Evolutionary conservation across 78 protist genomes (phyloP).

Genomic region (Emiliania huxleyi): DNA sequence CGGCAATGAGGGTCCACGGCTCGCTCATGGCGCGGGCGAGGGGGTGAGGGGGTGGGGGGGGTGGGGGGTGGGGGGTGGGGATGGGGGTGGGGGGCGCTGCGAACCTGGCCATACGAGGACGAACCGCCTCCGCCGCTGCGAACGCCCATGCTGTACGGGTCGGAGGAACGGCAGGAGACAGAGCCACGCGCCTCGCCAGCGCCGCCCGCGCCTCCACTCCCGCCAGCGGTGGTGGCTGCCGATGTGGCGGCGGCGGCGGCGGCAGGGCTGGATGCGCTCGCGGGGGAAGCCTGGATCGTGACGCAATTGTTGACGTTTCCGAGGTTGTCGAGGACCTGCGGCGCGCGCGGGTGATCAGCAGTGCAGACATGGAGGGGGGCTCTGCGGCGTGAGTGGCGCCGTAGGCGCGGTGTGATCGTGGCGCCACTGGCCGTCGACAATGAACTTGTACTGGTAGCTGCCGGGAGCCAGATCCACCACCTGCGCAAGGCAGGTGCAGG

Average conservation of each 20-base stretch:
- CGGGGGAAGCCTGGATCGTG: not conserved
- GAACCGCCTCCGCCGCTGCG: not conserved
- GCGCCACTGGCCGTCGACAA: slow-evolving; percentile 47
- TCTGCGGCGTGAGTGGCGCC: too few species aligned
- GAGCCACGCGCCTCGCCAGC: too few species aligned
- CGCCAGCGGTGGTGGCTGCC: not conserved
- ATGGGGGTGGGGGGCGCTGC: too few species aligned
- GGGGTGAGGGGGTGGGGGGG: too few species aligned
- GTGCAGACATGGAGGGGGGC: too few species aligned
- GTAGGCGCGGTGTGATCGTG: slow-evolving; percentile 25
- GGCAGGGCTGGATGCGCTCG: not conserved
- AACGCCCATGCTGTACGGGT: not conserved
- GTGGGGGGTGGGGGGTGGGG: too few species aligned
- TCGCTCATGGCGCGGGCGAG: too few species aligned
- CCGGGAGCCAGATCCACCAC: not conserved
- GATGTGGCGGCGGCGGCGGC: not conserved
- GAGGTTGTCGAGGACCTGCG: slow-evolving; percentile 18
- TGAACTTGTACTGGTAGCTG: slow-evolving; percentile 33
- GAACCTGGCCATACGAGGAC: not conserved
- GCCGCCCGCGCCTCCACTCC: not conserved
- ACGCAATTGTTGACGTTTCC: slow-evolving; percentile 45
- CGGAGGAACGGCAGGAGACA: too few species aligned
- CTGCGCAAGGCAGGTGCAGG: too few species aligned
- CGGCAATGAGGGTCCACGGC: too few species aligned
- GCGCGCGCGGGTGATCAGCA: too few species aligned